phyloP scores from a whole-genome alignment of 208 protist genomes.

The Leishmania mexicana region DNA sequence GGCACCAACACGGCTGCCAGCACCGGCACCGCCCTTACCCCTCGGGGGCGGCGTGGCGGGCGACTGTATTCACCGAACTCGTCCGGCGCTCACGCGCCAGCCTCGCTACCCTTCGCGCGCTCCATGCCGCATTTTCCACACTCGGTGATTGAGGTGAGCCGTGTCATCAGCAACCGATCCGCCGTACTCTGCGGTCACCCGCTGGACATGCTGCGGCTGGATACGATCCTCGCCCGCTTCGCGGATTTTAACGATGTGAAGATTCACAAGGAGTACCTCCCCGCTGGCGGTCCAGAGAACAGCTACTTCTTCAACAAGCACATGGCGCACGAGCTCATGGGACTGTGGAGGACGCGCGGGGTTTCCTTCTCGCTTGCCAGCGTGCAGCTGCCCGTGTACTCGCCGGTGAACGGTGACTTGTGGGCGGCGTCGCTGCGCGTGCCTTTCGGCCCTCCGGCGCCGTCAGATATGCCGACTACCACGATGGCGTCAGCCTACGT shows the following conservation, averaged over 20 bases:
- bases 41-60: not conserved
- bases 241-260: conserved; percentile 62
- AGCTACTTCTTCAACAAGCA: conserved; percentile 63
- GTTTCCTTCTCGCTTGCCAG: conserved; percentile 45
- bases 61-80: conserved; percentile 4
- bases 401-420: conserved; percentile 65
- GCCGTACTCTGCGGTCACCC: conserved; percentile 79
- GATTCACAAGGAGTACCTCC: conserved; percentile 78
- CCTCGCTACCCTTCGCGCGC: not conserved
- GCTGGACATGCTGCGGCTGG: conserved; percentile 66
- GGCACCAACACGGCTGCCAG: not conserved
- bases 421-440: conserved; percentile 28
- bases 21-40: not conserved
- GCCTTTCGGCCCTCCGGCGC: not conserved
- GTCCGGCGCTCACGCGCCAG: not conserved
- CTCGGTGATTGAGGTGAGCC: conserved; percentile 65
- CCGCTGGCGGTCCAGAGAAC: conserved; percentile 59
- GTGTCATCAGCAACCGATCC: conserved; percentile 67
- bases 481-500: conserved; percentile 2
- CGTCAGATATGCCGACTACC: not conserved
- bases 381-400: conserved; percentile 65
- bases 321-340: conserved; percentile 57
- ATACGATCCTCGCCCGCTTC: conserved; percentile 61
- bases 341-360: conserved; percentile 49
- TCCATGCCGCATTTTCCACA: conserved; percentile 33